Percentiles rank a stretch among this genome's conserved stretches.
Conservation (phyloP, 192 early-diverging fungal species). For the Umbelopsis ramanniana region DNA sequence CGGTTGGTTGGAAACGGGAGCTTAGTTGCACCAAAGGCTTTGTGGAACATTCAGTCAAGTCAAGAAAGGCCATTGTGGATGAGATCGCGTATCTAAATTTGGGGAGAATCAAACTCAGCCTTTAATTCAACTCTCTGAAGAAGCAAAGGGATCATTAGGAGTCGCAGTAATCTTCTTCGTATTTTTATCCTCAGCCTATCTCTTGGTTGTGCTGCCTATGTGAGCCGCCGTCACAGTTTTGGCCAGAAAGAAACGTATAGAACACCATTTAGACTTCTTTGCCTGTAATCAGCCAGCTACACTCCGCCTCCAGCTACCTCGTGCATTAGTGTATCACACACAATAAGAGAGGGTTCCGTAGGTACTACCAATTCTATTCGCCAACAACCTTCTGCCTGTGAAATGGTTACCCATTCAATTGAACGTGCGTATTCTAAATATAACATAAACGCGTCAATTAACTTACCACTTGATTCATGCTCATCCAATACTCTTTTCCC, state of each 20-base stretch:
- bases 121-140: neutral
- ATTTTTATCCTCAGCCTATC: no score
- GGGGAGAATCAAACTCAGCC: slow-evolving; percentile 2
- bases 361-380: slow-evolving; percentile 9
- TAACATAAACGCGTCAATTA: neutral
- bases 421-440: neutral
- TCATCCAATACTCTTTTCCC: slow-evolving; percentile 16
- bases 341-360: neutral
- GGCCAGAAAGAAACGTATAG: neutral
- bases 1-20: slow-evolving; percentile 6
- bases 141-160: no score
- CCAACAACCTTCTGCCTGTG: slow-evolving; percentile 10
- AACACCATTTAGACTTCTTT: neutral
- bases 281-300: neutral
- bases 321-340: slow-evolving; percentile 6
- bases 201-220: no score
- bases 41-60: slow-evolving; percentile 17
- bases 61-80: slow-evolving; percentile 21
- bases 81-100: neutral
- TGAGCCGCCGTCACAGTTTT: no score
- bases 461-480: slow-evolving; percentile 7
- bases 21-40: neutral
- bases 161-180: no score
- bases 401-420: neutral
- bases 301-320: slow-evolving; percentile 6